A percentile compares a stretch with the other conserved stretches of the same genome.
Conservation (phyloP, 2,329 filamentous ascomycete genomes). For the Xylariaceae sp. region DNA sequence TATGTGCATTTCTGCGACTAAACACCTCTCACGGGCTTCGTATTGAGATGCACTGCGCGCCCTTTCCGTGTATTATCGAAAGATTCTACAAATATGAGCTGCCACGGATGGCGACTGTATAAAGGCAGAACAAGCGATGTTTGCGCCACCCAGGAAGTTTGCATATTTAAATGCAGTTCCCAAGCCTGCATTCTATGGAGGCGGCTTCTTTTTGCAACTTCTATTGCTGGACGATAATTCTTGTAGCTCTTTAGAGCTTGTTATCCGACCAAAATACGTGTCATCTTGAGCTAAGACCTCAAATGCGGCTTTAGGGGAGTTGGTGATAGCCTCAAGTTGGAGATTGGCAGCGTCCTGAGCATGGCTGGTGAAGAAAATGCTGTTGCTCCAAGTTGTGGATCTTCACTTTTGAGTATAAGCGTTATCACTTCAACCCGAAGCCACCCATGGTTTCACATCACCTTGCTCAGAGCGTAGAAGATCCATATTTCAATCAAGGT, state of each 20-base stretch:
- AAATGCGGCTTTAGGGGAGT: conserved; percentile 6
- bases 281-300: not conserved
- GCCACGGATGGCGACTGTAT: not conserved
- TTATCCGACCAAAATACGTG: not conserved
- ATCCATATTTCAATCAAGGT: not conserved
- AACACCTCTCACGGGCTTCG: not conserved
- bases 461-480: not conserved
- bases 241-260: not conserved
- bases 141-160: not conserved
- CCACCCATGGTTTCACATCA: not conserved
- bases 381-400: conserved; percentile 26
- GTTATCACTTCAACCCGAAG: not conserved
- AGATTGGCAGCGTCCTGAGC: conserved; percentile 7
- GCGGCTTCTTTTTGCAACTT: not conserved
- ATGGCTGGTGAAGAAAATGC: not conserved
- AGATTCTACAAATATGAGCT: conserved; percentile 2
- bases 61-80: not conserved
- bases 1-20: not conserved
- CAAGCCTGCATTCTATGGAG: not conserved
- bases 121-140: not conserved
- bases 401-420: conserved; percentile 2
- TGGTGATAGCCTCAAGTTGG: conserved; percentile 29
- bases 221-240: not conserved
- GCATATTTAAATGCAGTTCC: not conserved
- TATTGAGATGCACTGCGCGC: conserved; percentile 1